These are phyloP conservation scores for Talaromyces pinophilus DNA, from an alignment of 2,329 filamentous ascomycete genomes.

Conservation along the genomic window DNA sequence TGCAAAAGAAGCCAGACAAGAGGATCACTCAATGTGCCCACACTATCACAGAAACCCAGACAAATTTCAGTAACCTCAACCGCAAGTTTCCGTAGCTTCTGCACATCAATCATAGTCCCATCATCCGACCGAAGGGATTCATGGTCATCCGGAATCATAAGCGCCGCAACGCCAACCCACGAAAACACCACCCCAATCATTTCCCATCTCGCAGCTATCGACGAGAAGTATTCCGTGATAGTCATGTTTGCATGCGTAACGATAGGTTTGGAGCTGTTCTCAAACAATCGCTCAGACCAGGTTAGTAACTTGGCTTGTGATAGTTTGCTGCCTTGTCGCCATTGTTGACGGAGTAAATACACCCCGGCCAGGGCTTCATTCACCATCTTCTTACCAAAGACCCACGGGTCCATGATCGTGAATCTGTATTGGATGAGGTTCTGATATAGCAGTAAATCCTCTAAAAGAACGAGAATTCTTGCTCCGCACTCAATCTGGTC, in stretches of 20 bases:
- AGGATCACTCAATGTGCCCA: slow-evolving; percentile 26
- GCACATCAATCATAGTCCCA: slow-evolving; percentile 21
- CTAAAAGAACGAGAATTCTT: slow-evolving; percentile 16
- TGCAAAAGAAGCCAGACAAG: slow-evolving; percentile 26
- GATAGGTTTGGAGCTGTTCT: slow-evolving; percentile 24
- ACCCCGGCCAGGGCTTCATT: slow-evolving; percentile 10
- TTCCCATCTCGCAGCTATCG: slow-evolving; percentile 26
- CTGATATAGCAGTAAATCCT: slow-evolving; percentile 18
- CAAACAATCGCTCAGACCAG: slow-evolving; percentile 25
- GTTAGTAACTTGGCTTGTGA: slow-evolving; percentile 21
- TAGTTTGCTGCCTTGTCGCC: slow-evolving; percentile 16
- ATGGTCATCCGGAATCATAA: slow-evolving; percentile 24
- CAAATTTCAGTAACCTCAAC: slow-evolving; percentile 26
- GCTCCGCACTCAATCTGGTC: slow-evolving; percentile 22
- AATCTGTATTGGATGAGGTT: slow-evolving; percentile 14
- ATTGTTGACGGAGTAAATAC: slow-evolving; percentile 13
- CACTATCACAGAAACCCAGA: slow-evolving; percentile 25
- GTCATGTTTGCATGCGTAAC: slow-evolving; percentile 22
- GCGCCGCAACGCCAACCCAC: slow-evolving; percentile 23
- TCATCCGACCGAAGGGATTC: slow-evolving; percentile 20
- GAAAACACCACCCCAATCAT: slow-evolving; percentile 26
- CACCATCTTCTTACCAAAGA: slow-evolving; percentile 16
- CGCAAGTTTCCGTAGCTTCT: slow-evolving; percentile 23
- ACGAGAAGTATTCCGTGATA: slow-evolving; percentile 25
- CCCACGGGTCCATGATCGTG: slow-evolving; percentile 13